Evolutionary conservation across 371 early-diverging fungal species (phyloP), one percentile per base, ranked within the genome.

Genomic region (Mortierella sp.): DNA sequence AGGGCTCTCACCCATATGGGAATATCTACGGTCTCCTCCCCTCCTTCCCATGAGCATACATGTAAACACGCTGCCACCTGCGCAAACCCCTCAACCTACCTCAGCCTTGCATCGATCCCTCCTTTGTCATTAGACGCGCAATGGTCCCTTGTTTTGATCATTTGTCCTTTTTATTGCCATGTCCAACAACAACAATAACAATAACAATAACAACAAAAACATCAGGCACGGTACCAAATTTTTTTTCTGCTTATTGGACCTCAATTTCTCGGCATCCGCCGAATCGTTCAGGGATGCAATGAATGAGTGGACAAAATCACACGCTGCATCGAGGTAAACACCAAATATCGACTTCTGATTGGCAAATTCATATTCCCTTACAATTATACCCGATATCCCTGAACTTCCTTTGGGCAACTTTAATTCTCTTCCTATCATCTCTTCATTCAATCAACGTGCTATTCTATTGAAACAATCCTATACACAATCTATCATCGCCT

Each of bases 41-140:
- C n/a, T n/a, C 60, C 62, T 63, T 63, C 63, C 63, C 63, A 63
- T 63, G 63, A 63, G 63, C 49, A 63, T 19, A 57, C 29, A 61
- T 8, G 2, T 45, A 61, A 47, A 61, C 61, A 43, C 47, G 28
- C 42, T 13, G 12, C 29, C 29, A 29, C 17, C 22, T 23, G 13
- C 42, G 61, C 43, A 8, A 40, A 42, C 35, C 12, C 2, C 32
- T 26, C 29, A 17, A 45, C 29, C 43, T 49, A 19, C 17, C 10
- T 42, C 43, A 17, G 43, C 60, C 43, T 29, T 61, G 47, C 47
- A 61, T 43, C 22, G 59, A 57, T 57, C 57, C 32, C 1, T 34
- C 3, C 22, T n/a, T 34, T 57, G 31, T 57, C 6, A 32, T 28
- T 57, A 17, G 31, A n/a, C 10, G 57, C 34, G 55, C 55, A 57